phyloP scores from a whole-genome alignment of 2,329 filamentous ascomycete genomes.

The Fusarium kyushuense region DNA sequence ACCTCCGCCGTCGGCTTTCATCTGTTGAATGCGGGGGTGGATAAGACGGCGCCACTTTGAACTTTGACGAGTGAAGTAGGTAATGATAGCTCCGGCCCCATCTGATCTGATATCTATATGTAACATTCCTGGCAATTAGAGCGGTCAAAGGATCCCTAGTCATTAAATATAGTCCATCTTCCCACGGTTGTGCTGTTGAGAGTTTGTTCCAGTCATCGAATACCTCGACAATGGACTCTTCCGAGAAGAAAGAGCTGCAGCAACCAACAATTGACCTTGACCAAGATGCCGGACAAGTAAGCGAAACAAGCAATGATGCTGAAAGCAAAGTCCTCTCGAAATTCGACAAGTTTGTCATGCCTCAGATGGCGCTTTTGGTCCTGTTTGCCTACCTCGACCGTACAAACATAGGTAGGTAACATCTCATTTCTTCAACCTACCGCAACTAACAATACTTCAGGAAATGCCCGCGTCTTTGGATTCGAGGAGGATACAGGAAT shows the following conservation, averaged over 20 bases:
- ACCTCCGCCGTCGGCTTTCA: conserved; percentile 9
- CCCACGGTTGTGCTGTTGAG: neutral
- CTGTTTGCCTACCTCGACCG: conserved; percentile 47
- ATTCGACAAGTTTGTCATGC: conserved; percentile 48
- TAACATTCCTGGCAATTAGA: neutral
- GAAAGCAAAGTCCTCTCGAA: conserved; percentile 40
- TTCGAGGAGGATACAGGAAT: conserved; percentile 50
- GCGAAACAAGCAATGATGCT: neutral
- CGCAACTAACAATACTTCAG: neutral
- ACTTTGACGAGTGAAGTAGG: neutral
- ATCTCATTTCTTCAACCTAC: fast-evolving
- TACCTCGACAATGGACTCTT: neutral
- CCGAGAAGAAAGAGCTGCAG: conserved; percentile 6
- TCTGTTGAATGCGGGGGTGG: conserved; percentile 25
- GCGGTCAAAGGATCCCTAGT: too few relatives aligned
- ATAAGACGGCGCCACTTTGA: conserved; percentile 1
- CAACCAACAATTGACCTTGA: neutral
- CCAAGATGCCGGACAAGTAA: conserved; percentile 4
- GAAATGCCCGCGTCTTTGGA: conserved; percentile 53
- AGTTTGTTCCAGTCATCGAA: fast-evolving
- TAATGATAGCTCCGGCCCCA: neutral
- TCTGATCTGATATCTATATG: neutral
- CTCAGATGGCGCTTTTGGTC: conserved; percentile 45
- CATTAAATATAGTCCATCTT: too few relatives aligned
- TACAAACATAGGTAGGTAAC: conserved; percentile 44